Evolutionary conservation across 202 grass and related monocot species (phyloP), one percentile per base, ranked within the genome.

Genomic region (Elaeis oleifera): DNA sequence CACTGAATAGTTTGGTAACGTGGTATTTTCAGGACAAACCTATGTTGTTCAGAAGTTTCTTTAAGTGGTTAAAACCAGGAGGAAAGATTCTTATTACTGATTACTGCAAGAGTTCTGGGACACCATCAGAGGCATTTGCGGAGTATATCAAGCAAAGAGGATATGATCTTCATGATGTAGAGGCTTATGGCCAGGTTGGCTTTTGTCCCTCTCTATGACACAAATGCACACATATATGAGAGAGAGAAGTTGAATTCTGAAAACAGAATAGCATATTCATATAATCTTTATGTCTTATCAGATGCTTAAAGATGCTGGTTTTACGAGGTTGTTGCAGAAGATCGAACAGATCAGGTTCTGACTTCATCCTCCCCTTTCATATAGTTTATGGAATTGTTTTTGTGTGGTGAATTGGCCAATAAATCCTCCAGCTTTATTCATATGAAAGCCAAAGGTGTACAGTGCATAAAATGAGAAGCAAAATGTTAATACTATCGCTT

Each of bases 71-170:
- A 17, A 95, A 95, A 65, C 89, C 89, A 68, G 85, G 85, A 3
- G 89, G 89, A 4, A 95, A 95, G 72, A 63, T 95, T 58, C 79
- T 95, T 58, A 85, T 95, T 54, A 85, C 77, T 6, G 89, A 95
- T 23, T 95, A 95, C 72, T 95, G 89, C 58, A 95, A 63, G 73
- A 80, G 76, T 24, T 74, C 73, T 31, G 76, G 81, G 15, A 71
- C 63, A 52, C 79, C 89, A 17, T 82, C 89, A 3, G 79, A 89
- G 44, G 89, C 78, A 44, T 95, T 95, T 70, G 76, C 78, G 50
- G 81, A 31, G 3, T 95, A 95, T 65, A 95, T 95, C 65, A 79
- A 78, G 49, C 81, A 89, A 78, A 89, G 85, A 56, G 85, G 85
- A 78, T 95, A 95, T 19, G 85, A 95, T 54, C 85, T 95, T 8